Base-by-base conservation (phyloP, 2,329 filamentous ascomycete species). In the Cadophora sp. region DNA sequence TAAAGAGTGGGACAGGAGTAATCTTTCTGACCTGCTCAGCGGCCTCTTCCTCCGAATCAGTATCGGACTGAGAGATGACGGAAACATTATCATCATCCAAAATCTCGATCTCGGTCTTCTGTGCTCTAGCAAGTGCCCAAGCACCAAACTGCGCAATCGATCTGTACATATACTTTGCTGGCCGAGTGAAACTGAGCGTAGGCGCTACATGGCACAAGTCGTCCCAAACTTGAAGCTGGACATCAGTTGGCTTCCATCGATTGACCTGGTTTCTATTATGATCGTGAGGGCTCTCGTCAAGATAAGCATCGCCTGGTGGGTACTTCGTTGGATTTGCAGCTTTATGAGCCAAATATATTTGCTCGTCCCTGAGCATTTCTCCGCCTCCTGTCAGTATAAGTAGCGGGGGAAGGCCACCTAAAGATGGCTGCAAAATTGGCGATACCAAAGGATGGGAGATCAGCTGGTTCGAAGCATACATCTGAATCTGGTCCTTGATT, bases 161-260 rank as follows among this genome's bases (percentile, higher is more conserved):
- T 59, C 95, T 88, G 78, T 93, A 98, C 94, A 98, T 97, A 80
- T 92, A 92, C 79, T 98, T 98, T 56, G 95, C 96, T 0, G 96
- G 96, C n/a, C 91, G 87, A 0, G 95, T 98, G 78, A 97, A 98
- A 75, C 93, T 97, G n/a, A 98, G 84, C 0, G 94, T 97, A 0
- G 95, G 93, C 0, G 91, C 90, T 6, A 97, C 94, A 77, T 98
- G 95, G 75, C 96, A 98, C 2, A 98, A 83, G 74, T 97, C 92
- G 67, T 98, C 95, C 94, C 95, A 98, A 1, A 98, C 91, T 78
- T 98, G 96, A 1, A 99, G 85, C 77, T 97, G 94, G 0, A 98
- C 95, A 74, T 97, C 88, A 0, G 96, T 99, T 0, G 94, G 92
- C 67, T 89, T 88, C 79, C 93, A 97, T 70, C 85, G 89, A 43